Conservation (phyloP, 176 grass and related monocot species). For the Carex littledalei region DNA sequence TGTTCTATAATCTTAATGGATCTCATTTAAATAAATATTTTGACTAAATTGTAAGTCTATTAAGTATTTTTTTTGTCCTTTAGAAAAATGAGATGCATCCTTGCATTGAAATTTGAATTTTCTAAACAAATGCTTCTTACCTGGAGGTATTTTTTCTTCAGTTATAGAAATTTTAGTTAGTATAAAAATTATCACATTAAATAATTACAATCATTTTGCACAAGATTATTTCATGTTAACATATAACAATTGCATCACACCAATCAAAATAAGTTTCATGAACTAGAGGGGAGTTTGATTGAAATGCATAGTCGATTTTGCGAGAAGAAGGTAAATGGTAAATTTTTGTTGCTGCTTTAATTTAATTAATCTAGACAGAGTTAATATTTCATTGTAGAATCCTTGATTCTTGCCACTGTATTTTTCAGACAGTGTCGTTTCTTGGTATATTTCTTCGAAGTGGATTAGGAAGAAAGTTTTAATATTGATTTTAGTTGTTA, state of each 20-base stretch:
- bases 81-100: not conserved
- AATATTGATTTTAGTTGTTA: no score
- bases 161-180: not conserved
- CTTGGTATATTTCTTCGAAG: no score
- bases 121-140: not conserved
- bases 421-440: not conserved
- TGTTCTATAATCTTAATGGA: no score
- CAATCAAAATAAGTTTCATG: not conserved
- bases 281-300: not conserved
- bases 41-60: no score
- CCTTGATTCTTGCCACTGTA: not conserved
- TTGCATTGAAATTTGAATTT: not conserved
- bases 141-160: not conserved
- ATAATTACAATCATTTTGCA: not conserved
- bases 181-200: not conserved
- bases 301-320: not conserved
- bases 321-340: constrained; percentile 6
- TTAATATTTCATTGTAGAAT: not conserved
- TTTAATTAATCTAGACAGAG: not conserved
- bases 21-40: no score
- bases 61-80: no score
- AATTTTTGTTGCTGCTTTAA: not conserved
- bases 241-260: no score
- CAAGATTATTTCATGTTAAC: not conserved
- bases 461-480: no score